phyloP scores from a whole-genome alignment of 23 red algal genomes.

The Gracilaria gracilis region DNA sequence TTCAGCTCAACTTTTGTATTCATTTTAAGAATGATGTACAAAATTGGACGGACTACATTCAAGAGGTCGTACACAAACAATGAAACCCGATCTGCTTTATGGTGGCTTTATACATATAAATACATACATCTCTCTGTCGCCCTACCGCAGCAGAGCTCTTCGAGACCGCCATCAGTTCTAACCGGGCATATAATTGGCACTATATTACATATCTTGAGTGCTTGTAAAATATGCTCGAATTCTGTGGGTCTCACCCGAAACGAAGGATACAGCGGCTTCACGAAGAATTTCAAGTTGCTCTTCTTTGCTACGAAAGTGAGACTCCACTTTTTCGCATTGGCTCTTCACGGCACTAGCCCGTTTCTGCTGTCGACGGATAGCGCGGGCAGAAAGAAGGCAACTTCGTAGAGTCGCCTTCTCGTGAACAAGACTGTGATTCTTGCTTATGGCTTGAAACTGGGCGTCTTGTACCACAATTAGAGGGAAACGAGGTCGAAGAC shows the following conservation, averaged over 20 bases:
- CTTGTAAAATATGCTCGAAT: slow-evolving; percentile 73
- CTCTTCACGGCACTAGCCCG: background rate
- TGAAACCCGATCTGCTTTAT: background rate
- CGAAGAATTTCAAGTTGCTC: slow-evolving; percentile 67
- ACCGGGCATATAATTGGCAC: slow-evolving; percentile 35
- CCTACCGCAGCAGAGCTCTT: slow-evolving; percentile 1
- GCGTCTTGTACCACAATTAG: slow-evolving; percentile 46
- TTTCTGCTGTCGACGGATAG: slow-evolving; percentile 21
- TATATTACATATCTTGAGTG: slow-evolving; percentile 61
- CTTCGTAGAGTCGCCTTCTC: slow-evolving; percentile 45
- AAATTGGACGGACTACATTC: slow-evolving; percentile 29
- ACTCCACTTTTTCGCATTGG: slow-evolving; percentile 22
- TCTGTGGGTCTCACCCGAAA: slow-evolving; percentile 46
- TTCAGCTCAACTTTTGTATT: slow-evolving; percentile 33
- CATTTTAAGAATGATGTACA: slow-evolving; percentile 49
- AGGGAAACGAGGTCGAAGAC: slow-evolving; percentile 36
- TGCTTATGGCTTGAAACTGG: slow-evolving; percentile 28
- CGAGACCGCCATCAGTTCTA: background rate
- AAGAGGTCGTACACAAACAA: background rate
- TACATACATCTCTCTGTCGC: background rate
- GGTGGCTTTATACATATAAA: slow-evolving; percentile 33
- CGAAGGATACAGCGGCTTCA: slow-evolving; percentile 67
- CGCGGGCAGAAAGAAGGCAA: slow-evolving; percentile 36
- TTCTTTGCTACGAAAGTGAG: slow-evolving; percentile 41
- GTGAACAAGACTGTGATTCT: slow-evolving; percentile 57